These are phyloP conservation scores for Corynascus novoguineensis DNA, from an alignment of 495 filamentous ascomycete species.

Conservation along the genomic window DNA sequence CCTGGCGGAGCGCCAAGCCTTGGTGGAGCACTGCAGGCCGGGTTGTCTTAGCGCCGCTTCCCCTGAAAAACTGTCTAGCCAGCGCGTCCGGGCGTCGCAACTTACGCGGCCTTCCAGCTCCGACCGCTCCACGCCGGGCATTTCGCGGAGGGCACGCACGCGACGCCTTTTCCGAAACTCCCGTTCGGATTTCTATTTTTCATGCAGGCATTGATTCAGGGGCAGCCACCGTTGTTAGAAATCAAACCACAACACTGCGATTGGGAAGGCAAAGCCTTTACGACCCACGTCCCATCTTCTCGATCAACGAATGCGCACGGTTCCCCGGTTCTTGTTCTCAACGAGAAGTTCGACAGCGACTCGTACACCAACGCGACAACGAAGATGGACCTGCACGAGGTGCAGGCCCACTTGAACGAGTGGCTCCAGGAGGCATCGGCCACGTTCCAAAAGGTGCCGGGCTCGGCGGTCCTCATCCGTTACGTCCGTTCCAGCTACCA, in stretches of 20 bases:
- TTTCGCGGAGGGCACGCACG: not conserved
- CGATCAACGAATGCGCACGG: not conserved
- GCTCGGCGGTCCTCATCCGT: constrained; percentile 86
- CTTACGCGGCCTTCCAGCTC: not conserved
- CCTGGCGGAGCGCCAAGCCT: no score
- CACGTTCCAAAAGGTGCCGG: constrained; percentile 82
- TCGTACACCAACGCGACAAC: not conserved
- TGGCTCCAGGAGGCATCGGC: constrained; percentile 60
- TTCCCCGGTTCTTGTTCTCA: not conserved
- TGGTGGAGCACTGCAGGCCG: no score
- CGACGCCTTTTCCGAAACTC: not conserved
- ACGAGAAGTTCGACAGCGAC: not conserved
- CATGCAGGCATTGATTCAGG: not conserved
- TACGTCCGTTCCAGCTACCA: constrained; percentile 97
- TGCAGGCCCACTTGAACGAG: constrained; percentile 61
- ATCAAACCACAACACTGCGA: no score
- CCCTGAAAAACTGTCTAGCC: constrained; percentile 3
- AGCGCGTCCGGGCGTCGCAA: no score
- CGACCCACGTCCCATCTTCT: not conserved
- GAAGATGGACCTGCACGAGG: constrained; percentile 77
- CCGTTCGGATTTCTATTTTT: not conserved
- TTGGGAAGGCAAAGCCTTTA: no score
- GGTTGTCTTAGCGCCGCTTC: not conserved
- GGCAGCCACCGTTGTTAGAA: not conserved
- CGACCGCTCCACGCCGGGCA: not conserved